A percentile compares a stretch with the other conserved stretches of the same genome.
phyloP scores from a whole-genome alignment of 176 grass and related monocot species.

The Oryza longistaminata region DNA sequence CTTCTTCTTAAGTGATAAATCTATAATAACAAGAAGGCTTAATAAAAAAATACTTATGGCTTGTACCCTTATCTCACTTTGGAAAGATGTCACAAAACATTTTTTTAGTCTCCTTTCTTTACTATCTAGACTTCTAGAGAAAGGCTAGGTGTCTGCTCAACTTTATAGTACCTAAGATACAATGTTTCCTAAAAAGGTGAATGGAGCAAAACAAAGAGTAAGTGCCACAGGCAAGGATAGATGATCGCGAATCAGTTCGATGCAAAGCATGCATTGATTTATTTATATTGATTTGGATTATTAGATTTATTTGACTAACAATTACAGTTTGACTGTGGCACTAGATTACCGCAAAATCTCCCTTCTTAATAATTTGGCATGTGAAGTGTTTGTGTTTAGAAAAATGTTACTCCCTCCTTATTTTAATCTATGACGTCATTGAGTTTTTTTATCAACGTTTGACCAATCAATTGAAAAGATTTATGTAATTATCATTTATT shows the following conservation, averaged over 20 bases:
- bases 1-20: background rate
- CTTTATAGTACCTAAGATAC: constrained; percentile 32
- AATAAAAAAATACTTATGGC: constrained; percentile 26
- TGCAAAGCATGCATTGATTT: constrained; percentile 10
- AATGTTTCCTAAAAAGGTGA: constrained; percentile 26
- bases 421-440: too few relatives aligned
- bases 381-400: background rate
- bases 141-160: constrained; percentile 5
- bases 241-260: constrained; percentile 1
- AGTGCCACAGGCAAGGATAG: background rate
- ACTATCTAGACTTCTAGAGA: constrained; percentile 11
- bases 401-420: background rate
- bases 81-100: constrained; percentile 25
- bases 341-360: background rate
- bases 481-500: too few relatives aligned
- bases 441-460: too few relatives aligned
- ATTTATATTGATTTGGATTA: background rate
- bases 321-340: background rate
- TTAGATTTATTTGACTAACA: constrained; percentile 13
- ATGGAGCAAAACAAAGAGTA: constrained; percentile 20
- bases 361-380: background rate
- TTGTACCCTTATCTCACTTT: constrained; percentile 33
- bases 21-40: background rate
- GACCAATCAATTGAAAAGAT: too few relatives aligned
- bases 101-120: background rate